Percentiles rank a stretch among this genome's conserved stretches.
Evolutionary conservation across 2,329 filamentous ascomycete species (phyloP).

Genomic region (Pezicula carpinea): DNA sequence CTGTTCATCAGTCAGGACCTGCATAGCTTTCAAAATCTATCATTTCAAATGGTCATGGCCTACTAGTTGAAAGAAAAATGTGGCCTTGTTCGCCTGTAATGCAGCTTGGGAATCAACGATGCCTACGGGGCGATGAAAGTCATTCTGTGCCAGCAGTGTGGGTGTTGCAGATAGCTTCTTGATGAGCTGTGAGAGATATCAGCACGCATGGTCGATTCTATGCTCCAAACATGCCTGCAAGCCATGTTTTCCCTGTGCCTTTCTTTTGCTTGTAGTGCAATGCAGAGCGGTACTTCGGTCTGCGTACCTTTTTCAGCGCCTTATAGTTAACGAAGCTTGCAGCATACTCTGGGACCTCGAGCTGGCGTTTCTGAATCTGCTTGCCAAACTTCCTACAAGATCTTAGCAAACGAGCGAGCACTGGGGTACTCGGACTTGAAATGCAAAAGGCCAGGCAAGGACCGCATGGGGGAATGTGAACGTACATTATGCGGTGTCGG

Average conservation of each 20-base stretch:
- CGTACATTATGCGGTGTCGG: conserved; percentile 27
- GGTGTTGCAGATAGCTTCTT: conserved; percentile 95
- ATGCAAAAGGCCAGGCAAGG: not conserved
- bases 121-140: conserved; percentile 42
- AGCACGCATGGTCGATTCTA: conserved; percentile 18
- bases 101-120: conserved; percentile 76
- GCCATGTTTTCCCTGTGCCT: conserved; percentile 11
- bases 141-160: conserved; percentile 72
- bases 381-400: conserved; percentile 93
- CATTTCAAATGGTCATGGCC: conserved; percentile 27
- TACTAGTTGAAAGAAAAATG: conserved; percentile 97
- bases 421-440: not conserved
- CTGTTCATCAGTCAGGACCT: conserved; percentile 47
- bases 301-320: conserved; percentile 87
- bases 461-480: conserved; percentile 9
- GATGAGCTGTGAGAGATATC: conserved; percentile 67
- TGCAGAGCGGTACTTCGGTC: conserved; percentile 3
- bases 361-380: conserved; percentile 97
- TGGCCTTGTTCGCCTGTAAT: conserved; percentile 93
- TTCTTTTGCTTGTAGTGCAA: conserved; percentile 3
- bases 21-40: conserved; percentile 20
- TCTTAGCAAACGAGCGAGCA: not conserved
- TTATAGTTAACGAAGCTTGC: conserved; percentile 99
- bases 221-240: conserved; percentile 12
- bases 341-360: conserved; percentile 98